These are phyloP conservation scores for Endoconidiophora polonica DNA, from an alignment of 2,329 filamentous ascomycete genomes.

Conservation along the genomic window DNA sequence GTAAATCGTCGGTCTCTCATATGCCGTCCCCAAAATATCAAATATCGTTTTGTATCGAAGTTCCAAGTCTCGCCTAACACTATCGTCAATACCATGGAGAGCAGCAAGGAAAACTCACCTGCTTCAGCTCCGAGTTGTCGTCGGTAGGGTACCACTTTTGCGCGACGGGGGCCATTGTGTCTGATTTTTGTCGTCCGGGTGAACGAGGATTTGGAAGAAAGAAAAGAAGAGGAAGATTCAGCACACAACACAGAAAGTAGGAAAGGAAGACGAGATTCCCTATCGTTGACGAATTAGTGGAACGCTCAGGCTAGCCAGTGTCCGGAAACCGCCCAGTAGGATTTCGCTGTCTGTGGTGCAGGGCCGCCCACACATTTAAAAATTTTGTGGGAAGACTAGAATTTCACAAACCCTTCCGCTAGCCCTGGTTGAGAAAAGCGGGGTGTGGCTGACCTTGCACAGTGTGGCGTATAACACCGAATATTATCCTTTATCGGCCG, in stretches of 20 bases:
- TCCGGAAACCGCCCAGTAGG: constrained; percentile 5
- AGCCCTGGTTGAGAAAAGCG: constrained; percentile 18
- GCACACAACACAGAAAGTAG: constrained; percentile 13
- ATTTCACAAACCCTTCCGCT: constrained; percentile 25
- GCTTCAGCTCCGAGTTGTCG: constrained; percentile 76
- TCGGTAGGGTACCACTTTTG: constrained; percentile 98
- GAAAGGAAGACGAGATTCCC: constrained; percentile 18
- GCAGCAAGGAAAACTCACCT: constrained; percentile 51
- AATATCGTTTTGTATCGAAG: not conserved
- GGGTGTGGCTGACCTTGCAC: not conserved
- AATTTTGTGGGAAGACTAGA: constrained; percentile 25
- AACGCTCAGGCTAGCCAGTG: constrained; percentile 8
- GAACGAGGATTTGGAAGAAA: constrained; percentile 13
- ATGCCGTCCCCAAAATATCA: not conserved
- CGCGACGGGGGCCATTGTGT: constrained; percentile 53
- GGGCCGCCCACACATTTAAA: constrained; percentile 15
- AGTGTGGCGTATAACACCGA: constrained; percentile 1
- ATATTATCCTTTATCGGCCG: not conserved
- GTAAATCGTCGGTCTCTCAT: not conserved
- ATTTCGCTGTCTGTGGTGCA: constrained; percentile 13
- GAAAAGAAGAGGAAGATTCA: constrained; percentile 12
- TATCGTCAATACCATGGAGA: constrained; percentile 15
- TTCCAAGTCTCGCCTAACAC: constrained; percentile 10
- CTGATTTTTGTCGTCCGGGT: constrained; percentile 24
- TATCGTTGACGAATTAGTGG: constrained; percentile 13